These are phyloP conservation scores for Gossypium mustelinum DNA, from an alignment of 345 rosid species.

Conservation along the genomic window DNA sequence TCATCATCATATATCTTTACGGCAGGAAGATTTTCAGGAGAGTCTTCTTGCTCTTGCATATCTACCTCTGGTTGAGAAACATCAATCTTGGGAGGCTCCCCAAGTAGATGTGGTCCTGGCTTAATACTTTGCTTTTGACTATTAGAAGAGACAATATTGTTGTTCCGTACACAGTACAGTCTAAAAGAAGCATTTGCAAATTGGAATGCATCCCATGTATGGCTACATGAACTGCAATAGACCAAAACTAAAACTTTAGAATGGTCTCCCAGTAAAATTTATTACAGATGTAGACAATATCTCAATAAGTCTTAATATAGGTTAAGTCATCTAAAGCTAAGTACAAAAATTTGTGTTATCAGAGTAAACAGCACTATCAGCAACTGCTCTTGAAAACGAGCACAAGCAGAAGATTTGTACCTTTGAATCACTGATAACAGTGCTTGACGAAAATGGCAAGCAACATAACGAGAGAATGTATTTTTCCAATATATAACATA, in stretches of 20 bases:
- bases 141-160: conserved; percentile 32
- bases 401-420: conserved; percentile 33
- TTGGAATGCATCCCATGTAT: conserved; percentile 91
- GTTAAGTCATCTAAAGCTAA: conserved; percentile 3
- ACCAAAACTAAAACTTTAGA: conserved; percentile 9
- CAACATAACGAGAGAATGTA: conserved; percentile 50
- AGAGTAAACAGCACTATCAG: conserved; percentile 2
- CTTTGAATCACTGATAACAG: conserved; percentile 77
- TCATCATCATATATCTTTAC: conserved; percentile 94
- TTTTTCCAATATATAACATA: conserved; percentile 82
- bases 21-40: conserved; percentile 68
- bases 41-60: conserved; percentile 63
- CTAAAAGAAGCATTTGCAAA: conserved; percentile 83
- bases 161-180: conserved; percentile 57
- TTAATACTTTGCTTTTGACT: conserved; percentile 42
- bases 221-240: conserved; percentile 80
- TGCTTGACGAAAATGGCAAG: conserved; percentile 86
- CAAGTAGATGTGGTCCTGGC: conserved; percentile 71
- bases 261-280: conserved; percentile 3
- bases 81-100: conserved; percentile 87
- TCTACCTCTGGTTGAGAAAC: conserved; percentile 53
- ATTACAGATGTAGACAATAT: conserved; percentile 1
- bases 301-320: neutral
- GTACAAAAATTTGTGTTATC: neutral
- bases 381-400: neutral